Base-by-base conservation (phyloP, 129 eudicot species). In the Ambrosia artemisiifolia region DNA sequence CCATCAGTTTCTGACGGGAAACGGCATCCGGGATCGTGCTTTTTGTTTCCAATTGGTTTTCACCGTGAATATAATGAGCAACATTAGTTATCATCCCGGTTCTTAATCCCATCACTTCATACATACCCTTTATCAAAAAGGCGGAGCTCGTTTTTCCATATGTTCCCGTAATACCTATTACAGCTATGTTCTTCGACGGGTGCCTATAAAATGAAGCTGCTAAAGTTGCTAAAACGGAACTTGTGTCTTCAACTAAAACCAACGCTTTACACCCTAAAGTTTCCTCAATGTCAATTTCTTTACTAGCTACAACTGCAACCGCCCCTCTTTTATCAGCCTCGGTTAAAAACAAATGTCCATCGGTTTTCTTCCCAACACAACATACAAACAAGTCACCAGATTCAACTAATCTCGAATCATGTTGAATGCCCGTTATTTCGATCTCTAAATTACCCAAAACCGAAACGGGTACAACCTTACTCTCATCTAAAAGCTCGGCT, bases 311-410 rank as follows among this genome's bases (percentile, higher is more conserved):
- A 75, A 90, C 91, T 2, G 97, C 99, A 63, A 90, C 96, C 6
- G 99, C 99, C 19, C 99, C 99, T 83, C 99, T 65, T 83, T 94
- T 94, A 78, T 94, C 96, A 17, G 96, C 99, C 89, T 94, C 99
- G 1, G 85, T 84, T 61, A 94, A 74, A 71, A 82, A 86, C 78
- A 88, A 46, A 81, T 94, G 91, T 50, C 97, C 99, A 65, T 90
- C 99, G 1, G 83, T 88, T 36, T 81, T 81, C 69, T 69, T 83
- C 75, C 93, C 97, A 33, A 90, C 84, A 73, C 97, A 88, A 59
- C 97, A 94, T 63, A 94, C 94, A 57, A 94, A 88, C 83, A 94
- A 79, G 90, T 94, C 99, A 34, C 99, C 99, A 0, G 91, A 55
- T 70, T 88, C 92, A 14, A 94, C 99, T 36, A 88, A 20, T 74